Evolutionary conservation across 1,139 yeast species (phyloP).

Genomic region (Zygoascus meyerae): DNA sequence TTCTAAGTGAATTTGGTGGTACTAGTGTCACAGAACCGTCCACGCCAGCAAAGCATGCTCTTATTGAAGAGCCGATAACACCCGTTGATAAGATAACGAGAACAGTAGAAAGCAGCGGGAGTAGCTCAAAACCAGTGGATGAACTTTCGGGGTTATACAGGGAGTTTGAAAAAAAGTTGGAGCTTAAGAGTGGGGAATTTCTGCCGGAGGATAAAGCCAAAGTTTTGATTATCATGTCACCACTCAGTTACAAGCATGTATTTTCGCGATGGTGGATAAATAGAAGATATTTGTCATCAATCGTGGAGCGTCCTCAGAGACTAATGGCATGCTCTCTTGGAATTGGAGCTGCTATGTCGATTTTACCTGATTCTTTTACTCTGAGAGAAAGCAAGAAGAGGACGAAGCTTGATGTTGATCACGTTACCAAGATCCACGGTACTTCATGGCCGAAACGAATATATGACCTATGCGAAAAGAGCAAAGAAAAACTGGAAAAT

Average conservation of each 20-base stretch:
- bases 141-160: constrained; percentile 11
- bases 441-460: constrained; percentile 62
- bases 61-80: constrained; percentile 8
- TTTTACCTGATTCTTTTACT: constrained; percentile 58
- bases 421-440: constrained; percentile 74
- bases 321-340: constrained; percentile 73
- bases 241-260: constrained; percentile 46
- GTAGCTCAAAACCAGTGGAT: constrained; percentile 1
- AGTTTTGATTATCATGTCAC: constrained; percentile 29
- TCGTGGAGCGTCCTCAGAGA: constrained; percentile 82
- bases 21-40: background rate
- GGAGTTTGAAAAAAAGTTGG: constrained; percentile 9
- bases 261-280: constrained; percentile 76
- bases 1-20: background rate
- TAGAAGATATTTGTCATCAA: constrained; percentile 58
- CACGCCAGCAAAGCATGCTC: background rate
- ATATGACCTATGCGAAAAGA: constrained; percentile 53
- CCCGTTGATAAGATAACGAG: constrained; percentile 11
- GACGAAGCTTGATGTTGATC: constrained; percentile 45
- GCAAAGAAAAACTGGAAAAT: constrained; percentile 49
- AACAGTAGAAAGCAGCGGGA: background rate
- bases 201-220: constrained; percentile 8
- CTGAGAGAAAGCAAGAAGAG: constrained; percentile 46
- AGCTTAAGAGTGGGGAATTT: constrained; percentile 2
- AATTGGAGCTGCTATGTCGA: constrained; percentile 66